These are phyloP conservation scores for Auxenochlorella pyrenoidosa DNA, from an alignment of 139 green algal genomes.

Conservation along the genomic window DNA sequence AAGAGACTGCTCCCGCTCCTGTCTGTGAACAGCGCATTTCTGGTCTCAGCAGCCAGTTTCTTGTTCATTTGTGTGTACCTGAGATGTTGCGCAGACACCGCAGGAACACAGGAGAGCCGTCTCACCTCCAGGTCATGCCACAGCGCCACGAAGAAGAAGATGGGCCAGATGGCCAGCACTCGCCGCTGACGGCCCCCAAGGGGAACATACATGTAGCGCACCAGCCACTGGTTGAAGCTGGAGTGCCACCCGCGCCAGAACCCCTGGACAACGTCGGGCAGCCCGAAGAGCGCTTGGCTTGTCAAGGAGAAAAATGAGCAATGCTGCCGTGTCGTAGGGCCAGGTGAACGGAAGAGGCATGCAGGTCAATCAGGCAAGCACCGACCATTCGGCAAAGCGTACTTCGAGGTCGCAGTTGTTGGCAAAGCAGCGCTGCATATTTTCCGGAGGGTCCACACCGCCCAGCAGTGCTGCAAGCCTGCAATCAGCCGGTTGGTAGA, in stretches of 20 bases:
- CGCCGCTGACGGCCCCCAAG: conserved; percentile 78
- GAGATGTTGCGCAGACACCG: too few species aligned
- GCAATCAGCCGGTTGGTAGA: not conserved
- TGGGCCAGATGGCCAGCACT: conserved; percentile 82
- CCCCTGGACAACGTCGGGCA: conserved; percentile 50
- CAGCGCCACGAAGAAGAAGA: conserved; percentile 96
- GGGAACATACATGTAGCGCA: conserved; percentile 95
- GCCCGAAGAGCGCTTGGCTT: not conserved
- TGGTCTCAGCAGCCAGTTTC: too few species aligned
- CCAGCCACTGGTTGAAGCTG: conserved; percentile 94
- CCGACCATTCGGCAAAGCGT: not conserved
- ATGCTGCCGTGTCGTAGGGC: not conserved
- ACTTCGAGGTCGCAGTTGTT: conserved; percentile 96
- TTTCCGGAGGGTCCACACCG: conserved; percentile 87
- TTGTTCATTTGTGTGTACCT: too few species aligned
- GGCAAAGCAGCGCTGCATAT: conserved; percentile 94
- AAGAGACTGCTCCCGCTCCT: too few species aligned
- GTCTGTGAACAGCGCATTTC: too few species aligned
- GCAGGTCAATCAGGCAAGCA: too few species aligned
- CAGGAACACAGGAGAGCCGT: too few species aligned
- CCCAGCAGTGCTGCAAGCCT: conserved; percentile 77
- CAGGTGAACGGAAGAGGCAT: too few species aligned
- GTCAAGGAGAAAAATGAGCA: not conserved
- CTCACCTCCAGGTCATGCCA: conserved; percentile 94
- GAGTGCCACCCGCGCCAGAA: conserved; percentile 96